These are phyloP conservation scores for Gynostemma pentaphyllum DNA, from an alignment of 306 rosid species.

Conservation along the genomic window DNA sequence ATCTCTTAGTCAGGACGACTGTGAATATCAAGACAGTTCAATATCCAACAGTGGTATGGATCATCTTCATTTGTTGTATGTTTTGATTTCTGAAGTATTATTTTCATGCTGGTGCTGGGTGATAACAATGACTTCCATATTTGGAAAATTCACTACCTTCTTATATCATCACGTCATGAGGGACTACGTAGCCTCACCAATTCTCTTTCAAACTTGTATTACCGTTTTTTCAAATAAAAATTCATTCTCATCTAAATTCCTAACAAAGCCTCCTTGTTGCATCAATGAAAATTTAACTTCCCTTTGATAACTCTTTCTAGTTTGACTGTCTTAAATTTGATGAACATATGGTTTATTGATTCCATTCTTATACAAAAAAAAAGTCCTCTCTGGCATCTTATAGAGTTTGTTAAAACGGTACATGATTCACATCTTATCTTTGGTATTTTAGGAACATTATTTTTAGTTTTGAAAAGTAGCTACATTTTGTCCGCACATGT, in stretches of 20 bases:
- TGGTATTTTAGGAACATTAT: neutral
- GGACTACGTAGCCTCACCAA: neutral
- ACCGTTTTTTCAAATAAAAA: no score
- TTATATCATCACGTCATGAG: neutral
- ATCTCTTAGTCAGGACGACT: slow-evolving; percentile 70
- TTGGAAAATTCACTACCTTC: neutral
- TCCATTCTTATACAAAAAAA: no score
- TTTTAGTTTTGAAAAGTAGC: no score
- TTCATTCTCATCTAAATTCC: neutral
- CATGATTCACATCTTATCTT: neutral
- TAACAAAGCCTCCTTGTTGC: neutral
- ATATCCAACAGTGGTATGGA: slow-evolving; percentile 67
- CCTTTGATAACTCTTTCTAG: neutral
- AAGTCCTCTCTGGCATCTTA: neutral
- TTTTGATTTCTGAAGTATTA: neutral
- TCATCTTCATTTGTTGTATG: neutral
- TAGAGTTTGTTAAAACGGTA: neutral
- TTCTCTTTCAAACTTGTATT: no score
- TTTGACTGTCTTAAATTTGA: neutral
- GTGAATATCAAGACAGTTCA: slow-evolving; percentile 70
- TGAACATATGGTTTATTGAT: neutral
- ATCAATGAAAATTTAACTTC: neutral
- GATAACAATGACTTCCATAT: neutral
- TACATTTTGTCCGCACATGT: no score
- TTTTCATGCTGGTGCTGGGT: neutral